Evolutionary conservation across 805 yeast genomes (phyloP).

Genomic region (Yarrowia sp.): DNA sequence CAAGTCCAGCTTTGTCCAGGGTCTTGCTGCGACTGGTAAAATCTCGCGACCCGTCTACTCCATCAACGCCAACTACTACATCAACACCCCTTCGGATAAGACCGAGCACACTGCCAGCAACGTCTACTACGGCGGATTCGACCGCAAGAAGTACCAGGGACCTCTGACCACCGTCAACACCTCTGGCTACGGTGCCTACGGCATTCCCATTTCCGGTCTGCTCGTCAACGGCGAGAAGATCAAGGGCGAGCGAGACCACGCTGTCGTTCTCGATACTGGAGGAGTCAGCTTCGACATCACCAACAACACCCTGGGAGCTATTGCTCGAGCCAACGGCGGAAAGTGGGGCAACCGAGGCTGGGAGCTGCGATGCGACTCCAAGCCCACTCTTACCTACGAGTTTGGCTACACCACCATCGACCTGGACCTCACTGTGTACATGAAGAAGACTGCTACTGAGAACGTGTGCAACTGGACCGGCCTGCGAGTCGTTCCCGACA

Average conservation of each 20-base stretch:
- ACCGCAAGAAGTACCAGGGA: neutral
- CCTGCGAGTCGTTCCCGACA: neutral
- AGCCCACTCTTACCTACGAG: neutral
- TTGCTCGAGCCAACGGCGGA: neutral
- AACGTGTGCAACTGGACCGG: neutral
- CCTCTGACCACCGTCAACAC: neutral
- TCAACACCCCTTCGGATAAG: neutral
- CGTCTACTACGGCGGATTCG: conserved; percentile 2
- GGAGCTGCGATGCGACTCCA: neutral
- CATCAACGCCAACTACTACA: neutral
- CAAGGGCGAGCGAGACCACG: neutral
- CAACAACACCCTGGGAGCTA: neutral
- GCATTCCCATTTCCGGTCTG: neutral
- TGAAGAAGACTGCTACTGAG: neutral
- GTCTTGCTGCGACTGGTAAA: neutral
- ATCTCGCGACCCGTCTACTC: neutral
- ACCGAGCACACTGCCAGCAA: neutral
- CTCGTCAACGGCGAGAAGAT: neutral
- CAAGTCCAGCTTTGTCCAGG: neutral
- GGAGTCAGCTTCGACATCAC: neutral
- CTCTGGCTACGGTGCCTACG: neutral
- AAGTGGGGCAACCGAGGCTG: neutral
- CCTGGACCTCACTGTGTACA: neutral
- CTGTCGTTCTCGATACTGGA: neutral
- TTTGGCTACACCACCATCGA: neutral